Evolutionary conservation across 2,329 filamentous ascomycete genomes (phyloP), one percentile per base, ranked within the genome.

Genomic region (Elsinoe ampelina): DNA sequence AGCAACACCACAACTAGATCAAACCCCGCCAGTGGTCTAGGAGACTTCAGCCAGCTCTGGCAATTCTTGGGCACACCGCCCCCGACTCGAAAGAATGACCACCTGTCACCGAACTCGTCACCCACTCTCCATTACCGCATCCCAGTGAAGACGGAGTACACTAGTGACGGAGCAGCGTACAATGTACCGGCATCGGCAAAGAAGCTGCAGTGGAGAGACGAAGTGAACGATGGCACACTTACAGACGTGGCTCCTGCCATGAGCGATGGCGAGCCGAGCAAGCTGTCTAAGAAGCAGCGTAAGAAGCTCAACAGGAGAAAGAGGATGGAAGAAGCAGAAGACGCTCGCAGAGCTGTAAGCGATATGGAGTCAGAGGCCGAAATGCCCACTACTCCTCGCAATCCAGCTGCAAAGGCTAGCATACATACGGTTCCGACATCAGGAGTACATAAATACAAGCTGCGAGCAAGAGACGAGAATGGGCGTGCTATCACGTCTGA

Each of bases 21-120:
- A 34, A 55, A 61, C 19, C 17, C 57, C 6, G 50, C 58, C 3
- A 52, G 60, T 5, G 60, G 62, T 11, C 62, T 78, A 15, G 75
- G 75, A n/a, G 71, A 74, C 60, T 77, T 78, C 61, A 63, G 62
- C 43, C 75, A 72, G 62, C 63, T 78, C n/a, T 78, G 72, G 64
- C 66, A 73, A 54, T 70, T 68, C 36, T 62, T 77, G 17, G 74
- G 73, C 32, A 66, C 71, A 7, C 61, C 68, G 10, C 63, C 61
- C 41, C n/a, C 54, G n/a, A 20, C 50, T 19, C 50, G 30, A 13
- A 17, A 19, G n/a, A 34, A 22, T 19, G 30, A 7, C 26, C 15
- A 51, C 35, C 13, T 36, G 10, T 57, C 62, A 60, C 67, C 57
- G 12, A 54, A 55, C 35, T 42, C 59, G 17, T 60, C 62, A 12